phyloP scores from a whole-genome alignment of 2,329 filamentous ascomycete genomes.

The Pseudohalonectria lignicola region DNA sequence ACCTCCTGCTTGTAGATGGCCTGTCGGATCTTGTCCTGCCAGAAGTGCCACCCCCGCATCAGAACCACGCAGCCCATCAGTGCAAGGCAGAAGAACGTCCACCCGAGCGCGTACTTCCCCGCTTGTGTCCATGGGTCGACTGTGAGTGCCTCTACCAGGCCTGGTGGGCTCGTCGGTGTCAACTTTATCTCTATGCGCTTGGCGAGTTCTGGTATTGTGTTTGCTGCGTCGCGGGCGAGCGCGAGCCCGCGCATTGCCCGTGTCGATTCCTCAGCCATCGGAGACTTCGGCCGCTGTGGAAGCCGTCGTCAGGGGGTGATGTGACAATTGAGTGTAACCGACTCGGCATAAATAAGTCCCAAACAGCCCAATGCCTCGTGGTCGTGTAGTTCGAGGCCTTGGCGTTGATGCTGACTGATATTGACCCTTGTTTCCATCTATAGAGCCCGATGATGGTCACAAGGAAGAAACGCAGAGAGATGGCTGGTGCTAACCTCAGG shows the following conservation, averaged over 20 bases:
- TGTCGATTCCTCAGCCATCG: neutral
- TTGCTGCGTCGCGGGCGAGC: constrained; percentile 15
- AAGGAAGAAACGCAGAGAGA: no score
- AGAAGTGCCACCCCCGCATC: constrained; percentile 74
- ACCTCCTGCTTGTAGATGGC: constrained; percentile 79
- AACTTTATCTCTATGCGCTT: constrained; percentile 51
- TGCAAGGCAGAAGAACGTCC: constrained; percentile 77
- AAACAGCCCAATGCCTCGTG: no score
- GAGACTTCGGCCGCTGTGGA: neutral
- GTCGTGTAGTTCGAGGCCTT: no score
- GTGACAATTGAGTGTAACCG: no score
- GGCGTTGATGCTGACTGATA: no score
- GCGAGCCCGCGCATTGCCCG: neutral
- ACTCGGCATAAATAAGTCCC: no score
- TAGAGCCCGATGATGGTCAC: no score
- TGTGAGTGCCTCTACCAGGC: constrained; percentile 49
- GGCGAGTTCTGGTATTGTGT: constrained; percentile 24
- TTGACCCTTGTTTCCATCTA: no score
- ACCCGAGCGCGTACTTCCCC: constrained; percentile 77
- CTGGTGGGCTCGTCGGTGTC: constrained; percentile 47
- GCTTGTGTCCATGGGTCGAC: constrained; percentile 73
- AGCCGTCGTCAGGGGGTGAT: constrained; percentile 3
- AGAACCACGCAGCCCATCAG: constrained; percentile 56
- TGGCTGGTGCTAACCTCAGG: no score
- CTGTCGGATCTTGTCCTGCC: constrained; percentile 87